Percentiles rank a stretch among this genome's conserved stretches.
Evolutionary conservation across 129 eudicot species (phyloP).

Genomic region (Pittosporum tobira): DNA sequence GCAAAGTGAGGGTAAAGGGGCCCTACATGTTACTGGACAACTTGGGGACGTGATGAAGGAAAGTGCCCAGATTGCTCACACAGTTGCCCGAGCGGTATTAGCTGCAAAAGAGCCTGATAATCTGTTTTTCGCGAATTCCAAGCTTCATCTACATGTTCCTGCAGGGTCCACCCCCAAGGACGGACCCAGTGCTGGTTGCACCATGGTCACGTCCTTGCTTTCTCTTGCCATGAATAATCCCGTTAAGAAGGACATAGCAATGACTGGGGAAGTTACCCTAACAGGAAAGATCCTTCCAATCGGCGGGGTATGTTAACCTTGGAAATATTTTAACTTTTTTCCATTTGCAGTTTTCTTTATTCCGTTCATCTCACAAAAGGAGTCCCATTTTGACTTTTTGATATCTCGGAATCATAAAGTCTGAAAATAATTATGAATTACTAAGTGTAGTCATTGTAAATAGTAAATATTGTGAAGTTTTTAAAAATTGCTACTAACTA

Average conservation of each 20-base stretch:
- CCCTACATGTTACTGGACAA: conserved; percentile 79
- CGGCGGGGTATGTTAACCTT: conserved; percentile 78
- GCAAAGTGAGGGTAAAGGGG: conserved; percentile 85
- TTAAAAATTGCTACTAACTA: no score
- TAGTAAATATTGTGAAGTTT: no score
- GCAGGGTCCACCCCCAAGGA: conserved; percentile 98
- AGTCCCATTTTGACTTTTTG: no score
- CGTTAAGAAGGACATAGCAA: conserved; percentile 70
- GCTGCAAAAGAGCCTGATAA: conserved; percentile 46
- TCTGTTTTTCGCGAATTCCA: conserved; percentile 62
- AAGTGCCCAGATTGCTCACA: conserved; percentile 97
- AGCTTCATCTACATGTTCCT: conserved; percentile 97
- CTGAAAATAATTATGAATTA: no score
- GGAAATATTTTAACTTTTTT: neutral
- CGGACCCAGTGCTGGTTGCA: conserved; percentile 98
- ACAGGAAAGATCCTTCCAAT: conserved; percentile 92
- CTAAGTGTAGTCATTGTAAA: no score
- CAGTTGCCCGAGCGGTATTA: conserved; percentile 71
- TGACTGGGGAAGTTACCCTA: conserved; percentile 95
- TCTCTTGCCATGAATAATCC: conserved; percentile 76
- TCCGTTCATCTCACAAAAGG: no score
- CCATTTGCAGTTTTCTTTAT: no score
- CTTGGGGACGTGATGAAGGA: conserved; percentile 99
- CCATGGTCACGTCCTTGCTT: conserved; percentile 85
- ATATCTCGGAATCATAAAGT: no score